A percentile compares a stretch with the other conserved stretches of the same genome.
These are phyloP conservation scores for Aegilops speltoides DNA, from an alignment of 176 grass and related monocot species.

Conservation along the genomic window DNA sequence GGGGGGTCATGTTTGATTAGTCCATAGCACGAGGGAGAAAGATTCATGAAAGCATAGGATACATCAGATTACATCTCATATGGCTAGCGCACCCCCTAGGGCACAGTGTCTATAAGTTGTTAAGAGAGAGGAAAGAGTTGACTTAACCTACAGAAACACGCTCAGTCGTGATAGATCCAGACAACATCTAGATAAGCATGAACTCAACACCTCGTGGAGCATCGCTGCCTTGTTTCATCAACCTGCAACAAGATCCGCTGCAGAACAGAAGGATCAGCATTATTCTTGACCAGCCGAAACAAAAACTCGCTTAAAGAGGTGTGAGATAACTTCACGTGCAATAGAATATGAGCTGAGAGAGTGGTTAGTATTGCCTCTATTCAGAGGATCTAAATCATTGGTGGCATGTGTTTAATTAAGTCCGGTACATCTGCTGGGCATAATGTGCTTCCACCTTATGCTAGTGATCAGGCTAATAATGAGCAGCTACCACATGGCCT, in stretches of 20 bases:
- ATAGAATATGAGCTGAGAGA: neutral
- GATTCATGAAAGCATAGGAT: too few relatives aligned
- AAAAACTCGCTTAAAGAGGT: neutral
- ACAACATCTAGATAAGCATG: slow-evolving; percentile 16
- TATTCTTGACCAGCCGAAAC: slow-evolving; percentile 1
- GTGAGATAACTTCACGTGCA: neutral
- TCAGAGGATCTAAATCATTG: neutral
- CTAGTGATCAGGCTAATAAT: neutral
- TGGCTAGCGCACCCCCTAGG: too few relatives aligned
- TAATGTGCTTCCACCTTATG: neutral
- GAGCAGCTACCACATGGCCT: neutral
- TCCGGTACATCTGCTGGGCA: neutral
- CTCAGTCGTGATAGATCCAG: neutral
- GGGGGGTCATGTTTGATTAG: too few relatives aligned
- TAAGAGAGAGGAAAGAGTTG: slow-evolving; percentile 1
- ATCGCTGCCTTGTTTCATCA: slow-evolving; percentile 25
- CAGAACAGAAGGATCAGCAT: neutral
- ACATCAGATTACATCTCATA: too few relatives aligned
- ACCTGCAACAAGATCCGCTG: slow-evolving; percentile 4
- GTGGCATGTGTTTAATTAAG: neutral
- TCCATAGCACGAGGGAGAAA: too few relatives aligned
- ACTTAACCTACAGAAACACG: neutral
- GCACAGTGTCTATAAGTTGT: neutral
- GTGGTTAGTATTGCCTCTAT: neutral
- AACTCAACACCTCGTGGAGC: slow-evolving; percentile 15